Base-by-base conservation (phyloP, 2,329 filamentous ascomycete genomes). In the Massarina eburnea region DNA sequence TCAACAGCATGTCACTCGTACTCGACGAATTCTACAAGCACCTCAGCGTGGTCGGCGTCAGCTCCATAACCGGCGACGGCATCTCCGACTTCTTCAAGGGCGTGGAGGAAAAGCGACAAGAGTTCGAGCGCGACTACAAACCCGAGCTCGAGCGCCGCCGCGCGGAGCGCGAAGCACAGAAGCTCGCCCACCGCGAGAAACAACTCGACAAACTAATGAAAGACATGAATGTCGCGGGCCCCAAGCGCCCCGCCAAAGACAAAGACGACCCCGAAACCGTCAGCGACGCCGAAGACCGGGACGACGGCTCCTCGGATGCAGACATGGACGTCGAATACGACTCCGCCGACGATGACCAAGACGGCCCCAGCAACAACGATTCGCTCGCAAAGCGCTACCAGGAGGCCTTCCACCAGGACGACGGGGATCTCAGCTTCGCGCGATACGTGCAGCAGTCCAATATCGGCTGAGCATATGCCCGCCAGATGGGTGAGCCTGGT, bases 1-100 rank as follows among this genome's bases (percentile, higher is more conserved):
- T 99, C 41, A 97, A 96, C 77, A 96, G 90, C 64, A 99, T 99
- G 94, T 96, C 90, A 64, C 76, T 97, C 51, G 90, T 99, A 80
- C 77, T 99, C 26, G 94, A 99, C 63, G 94, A 99, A 68, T 99
- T 99, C 66, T 99, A 99, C 71, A 85, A 89, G 30, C 91, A 97
- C 64, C 76, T 99, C 26, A 95, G 84, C 63, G 89, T 99, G 8
- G 92, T 99, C 0, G 91, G 87, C 0, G 95, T 99, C 10, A 95
- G 89, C 57, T 88, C 91, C 7, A 92, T 96, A 82, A 89, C 92
- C 0, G 94, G 94, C 18, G 85, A 88, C 6, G 95, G 94, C 3
- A 83, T 99, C 24, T 88, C 95, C 47, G 90, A 95, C 19, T 99
- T 99, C 72, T 97, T 99, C 68, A 81, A 84, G 33, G 91, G 92